Conservation (phyloP, 768 basidiomycete genomes). For the Phaeotremella fagi region DNA sequence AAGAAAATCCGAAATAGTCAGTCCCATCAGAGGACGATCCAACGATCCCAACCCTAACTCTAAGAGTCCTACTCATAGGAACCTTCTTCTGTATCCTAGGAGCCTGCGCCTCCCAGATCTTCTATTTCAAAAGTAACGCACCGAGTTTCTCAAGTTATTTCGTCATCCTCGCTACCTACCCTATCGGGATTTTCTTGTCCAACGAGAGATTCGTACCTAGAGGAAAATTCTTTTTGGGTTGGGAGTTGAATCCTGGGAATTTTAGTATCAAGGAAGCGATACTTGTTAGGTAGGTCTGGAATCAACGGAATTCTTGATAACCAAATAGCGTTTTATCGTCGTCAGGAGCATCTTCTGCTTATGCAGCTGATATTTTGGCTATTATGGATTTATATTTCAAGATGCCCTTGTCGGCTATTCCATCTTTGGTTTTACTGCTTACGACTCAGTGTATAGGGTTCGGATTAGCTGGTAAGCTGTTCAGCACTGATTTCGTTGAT, state of each 20-base stretch:
- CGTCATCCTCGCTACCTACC: constrained; percentile 47
- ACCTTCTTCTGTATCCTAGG: constrained; percentile 44
- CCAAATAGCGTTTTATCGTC: constrained; percentile 36
- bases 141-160: constrained; percentile 46
- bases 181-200: constrained; percentile 45
- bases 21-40: constrained; percentile 48
- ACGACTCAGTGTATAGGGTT: constrained; percentile 50
- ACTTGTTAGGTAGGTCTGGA: constrained; percentile 36
- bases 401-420: constrained; percentile 32
- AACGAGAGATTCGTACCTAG: constrained; percentile 21
- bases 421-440: constrained; percentile 44
- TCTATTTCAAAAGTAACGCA: constrained; percentile 48
- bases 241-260: constrained; percentile 43
- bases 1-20: too few relatives aligned
- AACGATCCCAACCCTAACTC: constrained; percentile 42
- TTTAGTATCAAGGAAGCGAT: constrained; percentile 48
- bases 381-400: constrained; percentile 49
- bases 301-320: neutral
- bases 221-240: constrained; percentile 19
- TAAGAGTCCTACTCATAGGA: constrained; percentile 45
- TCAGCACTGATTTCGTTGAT: neutral
- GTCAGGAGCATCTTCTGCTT: constrained; percentile 45
- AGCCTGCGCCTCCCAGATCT: constrained; percentile 44
- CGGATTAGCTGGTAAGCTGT: constrained; percentile 41
- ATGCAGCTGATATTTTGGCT: constrained; percentile 48